phyloP scores from a whole-genome alignment of 257 asterid genomes.

The Capsicum rhomboideum region DNA sequence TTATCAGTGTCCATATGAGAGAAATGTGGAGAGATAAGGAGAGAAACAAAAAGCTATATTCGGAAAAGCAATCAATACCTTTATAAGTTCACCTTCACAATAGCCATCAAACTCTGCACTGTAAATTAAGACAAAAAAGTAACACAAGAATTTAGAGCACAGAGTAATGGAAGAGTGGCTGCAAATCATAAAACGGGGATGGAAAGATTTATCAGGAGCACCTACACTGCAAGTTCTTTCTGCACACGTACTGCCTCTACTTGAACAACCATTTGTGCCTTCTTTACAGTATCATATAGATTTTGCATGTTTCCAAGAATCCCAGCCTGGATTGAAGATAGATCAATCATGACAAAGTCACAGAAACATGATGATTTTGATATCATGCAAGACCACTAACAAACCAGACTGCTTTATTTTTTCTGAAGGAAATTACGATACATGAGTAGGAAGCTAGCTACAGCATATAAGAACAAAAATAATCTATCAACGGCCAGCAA shows the following conservation, averaged over 20 bases:
- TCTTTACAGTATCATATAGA: constrained; percentile 88
- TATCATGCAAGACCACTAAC: not conserved
- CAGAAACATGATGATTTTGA: not conserved
- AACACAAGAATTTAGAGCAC: not conserved
- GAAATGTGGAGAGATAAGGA: not conserved
- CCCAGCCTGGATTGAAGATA: constrained; percentile 61
- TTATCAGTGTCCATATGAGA: not conserved
- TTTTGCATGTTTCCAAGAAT: constrained; percentile 94
- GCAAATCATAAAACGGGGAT: not conserved
- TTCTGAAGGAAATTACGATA: not conserved
- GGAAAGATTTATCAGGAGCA: not conserved
- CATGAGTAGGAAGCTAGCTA: not conserved
- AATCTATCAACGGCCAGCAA: not conserved
- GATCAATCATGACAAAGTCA: constrained; percentile 3
- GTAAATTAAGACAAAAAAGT: constrained; percentile 12
- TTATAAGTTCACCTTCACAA: constrained; percentile 78
- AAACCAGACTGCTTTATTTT: not conserved
- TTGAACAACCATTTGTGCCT: constrained; percentile 97
- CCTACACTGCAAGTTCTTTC: constrained; percentile 89
- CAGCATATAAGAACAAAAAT: not conserved
- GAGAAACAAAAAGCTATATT: not conserved
- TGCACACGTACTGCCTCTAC: constrained; percentile 95
- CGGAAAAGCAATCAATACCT: constrained; percentile 34
- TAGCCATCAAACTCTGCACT: constrained; percentile 98
- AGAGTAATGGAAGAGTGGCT: not conserved